Evolutionary conservation across 2,329 filamentous ascomycete species (phyloP).

Genomic region (Trichoderma simmonsii): DNA sequence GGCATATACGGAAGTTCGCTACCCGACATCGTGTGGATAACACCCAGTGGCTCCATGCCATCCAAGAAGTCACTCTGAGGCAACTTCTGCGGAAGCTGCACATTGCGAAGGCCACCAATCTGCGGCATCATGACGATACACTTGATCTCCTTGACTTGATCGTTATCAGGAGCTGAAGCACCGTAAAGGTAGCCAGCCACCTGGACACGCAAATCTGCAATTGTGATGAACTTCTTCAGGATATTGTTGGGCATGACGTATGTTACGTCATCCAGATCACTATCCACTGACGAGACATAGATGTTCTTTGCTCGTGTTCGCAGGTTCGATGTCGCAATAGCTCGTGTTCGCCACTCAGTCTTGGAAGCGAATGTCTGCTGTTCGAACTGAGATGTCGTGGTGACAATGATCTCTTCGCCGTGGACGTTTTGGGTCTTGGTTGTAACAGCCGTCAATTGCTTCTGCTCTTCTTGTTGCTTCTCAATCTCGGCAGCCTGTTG

Average conservation of each 20-base stretch:
- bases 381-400: constrained; percentile 96
- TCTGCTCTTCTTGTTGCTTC: constrained; percentile 96
- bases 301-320: constrained; percentile 96
- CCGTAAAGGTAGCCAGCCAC: constrained; percentile 96
- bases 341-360: constrained; percentile 96
- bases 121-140: constrained; percentile 98
- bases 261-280: constrained; percentile 84
- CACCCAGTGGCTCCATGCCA: constrained; percentile 81
- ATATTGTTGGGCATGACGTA: constrained; percentile 99
- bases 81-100: constrained; percentile 84
- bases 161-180: constrained; percentile 86
- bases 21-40: constrained; percentile 93
- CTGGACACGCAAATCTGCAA: constrained; percentile 92
- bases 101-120: constrained; percentile 86
- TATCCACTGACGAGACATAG: constrained; percentile 94
- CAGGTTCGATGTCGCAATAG: constrained; percentile 93
- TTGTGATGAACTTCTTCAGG: constrained; percentile 95
- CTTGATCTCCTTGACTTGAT: constrained; percentile 93
- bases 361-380: constrained; percentile 97
- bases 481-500: constrained; percentile 98
- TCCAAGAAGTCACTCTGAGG: constrained; percentile 90
- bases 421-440: constrained; percentile 98
- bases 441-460: constrained; percentile 92
- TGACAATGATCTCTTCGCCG: constrained; percentile 96
- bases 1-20: constrained; percentile 98